Evolutionary conservation across 2,329 filamentous ascomycete species (phyloP).

Genomic region (Gyromitra esculenta): DNA sequence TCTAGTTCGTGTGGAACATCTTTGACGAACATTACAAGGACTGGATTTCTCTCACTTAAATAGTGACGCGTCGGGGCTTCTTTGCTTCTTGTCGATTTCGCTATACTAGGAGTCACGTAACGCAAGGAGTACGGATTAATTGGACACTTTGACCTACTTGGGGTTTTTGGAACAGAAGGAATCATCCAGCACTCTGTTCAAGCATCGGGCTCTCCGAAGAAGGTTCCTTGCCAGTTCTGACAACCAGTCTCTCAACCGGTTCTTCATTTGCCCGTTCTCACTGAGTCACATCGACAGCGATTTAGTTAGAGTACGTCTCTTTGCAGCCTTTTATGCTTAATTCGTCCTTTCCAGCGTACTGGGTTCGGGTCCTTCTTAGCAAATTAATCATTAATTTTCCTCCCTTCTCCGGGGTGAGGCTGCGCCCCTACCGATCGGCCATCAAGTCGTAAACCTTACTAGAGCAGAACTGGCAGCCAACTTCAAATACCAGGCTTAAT

Average conservation of each 20-base stretch:
- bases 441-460: slow-evolving; percentile 44
- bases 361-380: slow-evolving; percentile 33
- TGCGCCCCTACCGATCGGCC: slow-evolving; percentile 50
- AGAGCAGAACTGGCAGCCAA: slow-evolving; percentile 30
- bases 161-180: slow-evolving; percentile 36
- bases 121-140: slow-evolving; percentile 36
- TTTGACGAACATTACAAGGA: slow-evolving; percentile 45
- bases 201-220: slow-evolving; percentile 46
- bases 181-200: slow-evolving; percentile 28
- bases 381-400: slow-evolving; percentile 49
- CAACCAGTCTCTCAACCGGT: slow-evolving; percentile 45
- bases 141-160: slow-evolving; percentile 46
- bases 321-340: slow-evolving; percentile 52
- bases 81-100: slow-evolving; percentile 42
- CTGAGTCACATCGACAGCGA: slow-evolving; percentile 49
- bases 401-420: slow-evolving; percentile 37
- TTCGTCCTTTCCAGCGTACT: slow-evolving; percentile 41
- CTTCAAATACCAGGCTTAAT: slow-evolving; percentile 50
- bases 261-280: slow-evolving; percentile 44
- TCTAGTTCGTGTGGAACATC: slow-evolving; percentile 48
- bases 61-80: slow-evolving; percentile 44
- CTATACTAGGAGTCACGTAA: slow-evolving; percentile 43
- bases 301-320: slow-evolving; percentile 47
- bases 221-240: slow-evolving; percentile 43
- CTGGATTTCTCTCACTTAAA: slow-evolving; percentile 31